phyloP scores from a whole-genome alignment of 169 alveolate species.

The Fabrea salina region DNA sequence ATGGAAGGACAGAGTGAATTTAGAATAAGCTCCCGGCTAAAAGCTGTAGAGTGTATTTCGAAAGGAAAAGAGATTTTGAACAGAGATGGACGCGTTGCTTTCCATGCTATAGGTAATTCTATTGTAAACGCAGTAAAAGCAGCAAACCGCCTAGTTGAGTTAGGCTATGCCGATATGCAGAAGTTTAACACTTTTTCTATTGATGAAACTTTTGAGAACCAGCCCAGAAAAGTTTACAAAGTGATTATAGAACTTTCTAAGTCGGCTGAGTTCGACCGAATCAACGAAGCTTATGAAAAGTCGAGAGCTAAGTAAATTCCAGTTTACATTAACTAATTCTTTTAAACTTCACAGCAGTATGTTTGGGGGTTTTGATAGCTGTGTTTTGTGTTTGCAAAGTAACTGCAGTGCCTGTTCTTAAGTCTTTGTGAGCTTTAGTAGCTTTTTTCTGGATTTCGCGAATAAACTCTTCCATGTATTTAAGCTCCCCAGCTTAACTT shows the following conservation, averaged over 20 bases:
- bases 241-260: neutral
- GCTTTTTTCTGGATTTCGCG: too few species aligned
- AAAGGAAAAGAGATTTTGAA: slow-evolving; percentile 27
- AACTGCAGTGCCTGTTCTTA: too few species aligned
- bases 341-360: too few species aligned
- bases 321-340: too few species aligned
- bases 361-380: too few species aligned
- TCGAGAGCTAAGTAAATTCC: neutral
- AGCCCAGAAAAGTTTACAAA: slow-evolving; percentile 1
- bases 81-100: slow-evolving; percentile 5
- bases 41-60: too few species aligned
- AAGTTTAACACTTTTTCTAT: slow-evolving; percentile 13
- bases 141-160: neutral
- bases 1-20: too few species aligned
- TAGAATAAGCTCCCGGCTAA: too few species aligned
- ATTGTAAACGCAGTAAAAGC: slow-evolving; percentile 23
- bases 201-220: neutral
- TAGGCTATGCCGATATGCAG: slow-evolving; percentile 12
- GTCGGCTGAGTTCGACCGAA: neutral
- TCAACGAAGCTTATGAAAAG: slow-evolving; percentile 11
- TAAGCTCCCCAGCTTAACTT: too few species aligned
- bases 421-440: too few species aligned
- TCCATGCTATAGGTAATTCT: slow-evolving; percentile 26
- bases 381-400: too few species aligned
- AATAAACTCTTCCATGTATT: too few species aligned